Conservation (phyloP, 2,329 filamentous ascomycete genomes). For the Apiospora saccharicola region DNA sequence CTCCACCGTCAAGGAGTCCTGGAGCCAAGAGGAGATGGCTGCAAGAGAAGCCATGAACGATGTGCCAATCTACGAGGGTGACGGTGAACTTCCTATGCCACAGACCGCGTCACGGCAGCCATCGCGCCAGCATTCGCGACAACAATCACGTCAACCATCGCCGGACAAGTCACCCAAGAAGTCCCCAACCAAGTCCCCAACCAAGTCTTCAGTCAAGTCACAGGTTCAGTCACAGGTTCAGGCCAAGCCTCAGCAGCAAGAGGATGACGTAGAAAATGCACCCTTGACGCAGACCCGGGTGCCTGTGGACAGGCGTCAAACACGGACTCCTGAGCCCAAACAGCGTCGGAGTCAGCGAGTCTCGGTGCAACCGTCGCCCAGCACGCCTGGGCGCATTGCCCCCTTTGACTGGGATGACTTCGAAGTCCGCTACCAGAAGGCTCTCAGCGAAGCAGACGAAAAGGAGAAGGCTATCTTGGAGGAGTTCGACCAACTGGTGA, state of each 20-base stretch:
- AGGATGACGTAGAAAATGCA: background rate
- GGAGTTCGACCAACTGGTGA: conserved; percentile 72
- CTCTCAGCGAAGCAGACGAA: conserved; percentile 67
- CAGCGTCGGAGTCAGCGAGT: conserved; percentile 44
- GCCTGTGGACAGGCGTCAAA: conserved; percentile 36
- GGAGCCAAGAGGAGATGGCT: conserved; percentile 25
- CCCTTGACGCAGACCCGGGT: conserved; percentile 26
- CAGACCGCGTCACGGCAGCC: background rate
- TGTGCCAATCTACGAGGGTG: conserved; percentile 12
- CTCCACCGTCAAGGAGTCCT: conserved; percentile 14
- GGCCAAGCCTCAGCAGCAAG: conserved; percentile 15
- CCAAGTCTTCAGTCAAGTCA: background rate
- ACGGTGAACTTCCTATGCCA: background rate
- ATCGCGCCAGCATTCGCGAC: background rate
- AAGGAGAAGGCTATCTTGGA: conserved; percentile 71
- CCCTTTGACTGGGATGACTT: conserved; percentile 82
- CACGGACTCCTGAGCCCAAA: conserved; percentile 46
- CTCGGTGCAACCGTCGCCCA: conserved; percentile 49
- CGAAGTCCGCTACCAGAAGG: conserved; percentile 70
- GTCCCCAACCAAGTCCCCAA: background rate
- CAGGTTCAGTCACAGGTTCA: background rate
- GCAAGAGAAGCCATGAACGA: conserved; percentile 21
- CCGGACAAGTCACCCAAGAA: conserved; percentile 22
- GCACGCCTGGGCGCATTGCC: conserved; percentile 60
- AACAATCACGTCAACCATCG: background rate